Conservation (phyloP, 495 filamentous ascomycete genomes). For the Aspergillus panamensis region DNA sequence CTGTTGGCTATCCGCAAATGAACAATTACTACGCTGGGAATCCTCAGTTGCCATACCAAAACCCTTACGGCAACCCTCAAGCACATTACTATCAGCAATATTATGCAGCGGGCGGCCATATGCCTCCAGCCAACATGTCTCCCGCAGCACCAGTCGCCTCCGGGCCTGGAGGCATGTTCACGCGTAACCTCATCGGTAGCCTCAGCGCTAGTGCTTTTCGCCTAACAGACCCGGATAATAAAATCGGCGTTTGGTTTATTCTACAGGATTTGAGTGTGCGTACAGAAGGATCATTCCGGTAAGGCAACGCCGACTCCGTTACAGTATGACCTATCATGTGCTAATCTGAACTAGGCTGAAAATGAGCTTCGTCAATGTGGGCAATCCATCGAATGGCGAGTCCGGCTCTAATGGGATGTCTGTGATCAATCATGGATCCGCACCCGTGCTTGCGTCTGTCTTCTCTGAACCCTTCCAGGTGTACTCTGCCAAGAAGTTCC, state of each 20-base stretch:
- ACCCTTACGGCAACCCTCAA: conserved; percentile 43
- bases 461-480: conserved; percentile 93
- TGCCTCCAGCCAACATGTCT: conserved; percentile 37
- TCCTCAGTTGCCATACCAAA: conserved; percentile 37
- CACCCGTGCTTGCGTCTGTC: conserved; percentile 80
- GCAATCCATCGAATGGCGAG: conserved; percentile 36
- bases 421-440: conserved; percentile 71
- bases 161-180: conserved; percentile 83
- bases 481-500: conserved; percentile 96
- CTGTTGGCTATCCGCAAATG: conserved; percentile 39
- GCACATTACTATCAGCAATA: conserved; percentile 40
- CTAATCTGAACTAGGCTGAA: conserved; percentile 48
- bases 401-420: conserved; percentile 32
- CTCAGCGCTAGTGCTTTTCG: conserved; percentile 86
- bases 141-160: conserved; percentile 42
- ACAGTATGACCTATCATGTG: neutral
- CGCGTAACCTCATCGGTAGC: conserved; percentile 91
- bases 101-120: conserved; percentile 33
- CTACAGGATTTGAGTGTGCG: conserved; percentile 92
- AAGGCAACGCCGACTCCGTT: conserved; percentile 24
- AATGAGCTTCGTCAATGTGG: conserved; percentile 85
- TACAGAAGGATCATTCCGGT: conserved; percentile 90
- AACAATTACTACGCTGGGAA: conserved; percentile 42
- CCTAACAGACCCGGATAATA: conserved; percentile 74
- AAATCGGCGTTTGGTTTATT: conserved; percentile 95